phyloP scores from a whole-genome alignment of 768 basidiomycete species.

The Pulveroboletus sp. region DNA sequence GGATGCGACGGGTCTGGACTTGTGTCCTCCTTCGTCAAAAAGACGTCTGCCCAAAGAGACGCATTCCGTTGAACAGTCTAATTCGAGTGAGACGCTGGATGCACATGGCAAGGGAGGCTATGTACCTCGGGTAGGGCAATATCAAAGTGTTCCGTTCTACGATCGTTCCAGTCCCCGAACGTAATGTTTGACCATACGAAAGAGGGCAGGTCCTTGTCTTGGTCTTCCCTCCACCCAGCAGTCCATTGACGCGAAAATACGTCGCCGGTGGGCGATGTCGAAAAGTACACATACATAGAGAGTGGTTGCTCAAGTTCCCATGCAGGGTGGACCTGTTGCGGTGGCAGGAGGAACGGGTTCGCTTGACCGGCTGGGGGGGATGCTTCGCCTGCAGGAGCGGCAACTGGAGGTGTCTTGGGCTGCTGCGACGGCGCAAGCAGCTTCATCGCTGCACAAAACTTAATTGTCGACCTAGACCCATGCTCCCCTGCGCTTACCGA shows the following conservation, averaged over 20 bases:
- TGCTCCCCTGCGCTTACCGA: constrained; percentile 42
- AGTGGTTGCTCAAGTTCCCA: constrained; percentile 63
- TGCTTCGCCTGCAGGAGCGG: constrained; percentile 21
- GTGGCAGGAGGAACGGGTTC: constrained; percentile 52
- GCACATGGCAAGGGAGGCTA: background rate
- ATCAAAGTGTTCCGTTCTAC: constrained; percentile 51
- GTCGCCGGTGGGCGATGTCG: constrained; percentile 61
- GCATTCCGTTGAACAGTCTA: constrained; percentile 79
- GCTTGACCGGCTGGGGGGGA: constrained; percentile 24
- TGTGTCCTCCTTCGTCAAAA: constrained; percentile 62
- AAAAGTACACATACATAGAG: constrained; percentile 72
- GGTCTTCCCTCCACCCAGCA: constrained; percentile 45
- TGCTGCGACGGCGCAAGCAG: constrained; percentile 39
- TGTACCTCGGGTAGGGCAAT: constrained; percentile 69
- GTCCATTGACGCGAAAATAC: constrained; percentile 57
- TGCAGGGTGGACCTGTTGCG: constrained; percentile 49
- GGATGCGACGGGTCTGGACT: constrained; percentile 61
- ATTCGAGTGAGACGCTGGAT: constrained; percentile 4
- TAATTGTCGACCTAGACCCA: background rate
- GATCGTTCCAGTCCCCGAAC: constrained; percentile 73
- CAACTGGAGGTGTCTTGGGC: constrained; percentile 29
- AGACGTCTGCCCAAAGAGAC: constrained; percentile 81
- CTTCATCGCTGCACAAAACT: constrained; percentile 39
- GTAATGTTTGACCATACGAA: constrained; percentile 78
- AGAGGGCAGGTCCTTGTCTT: constrained; percentile 54